Evolutionary conservation across 2,329 filamentous ascomycete genomes (phyloP).

Genomic region (Sarocladium oryzae): DNA sequence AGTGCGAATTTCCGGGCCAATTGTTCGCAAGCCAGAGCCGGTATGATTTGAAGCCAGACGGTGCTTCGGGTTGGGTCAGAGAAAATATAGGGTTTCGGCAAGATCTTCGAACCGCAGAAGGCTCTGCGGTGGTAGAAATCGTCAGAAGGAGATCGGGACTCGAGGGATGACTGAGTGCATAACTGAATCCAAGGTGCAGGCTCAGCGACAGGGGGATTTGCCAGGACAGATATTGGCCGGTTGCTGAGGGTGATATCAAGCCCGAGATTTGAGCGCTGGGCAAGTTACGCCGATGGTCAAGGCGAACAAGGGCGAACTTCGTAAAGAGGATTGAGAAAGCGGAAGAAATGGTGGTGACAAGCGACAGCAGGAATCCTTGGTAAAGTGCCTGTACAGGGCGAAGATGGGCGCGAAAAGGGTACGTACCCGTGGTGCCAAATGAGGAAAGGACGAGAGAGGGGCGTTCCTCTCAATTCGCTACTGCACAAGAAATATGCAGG

Average conservation of each 20-base stretch:
- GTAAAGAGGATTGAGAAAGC: conserved; percentile 1
- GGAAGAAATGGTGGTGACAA: background rate
- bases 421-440: conserved; percentile 9
- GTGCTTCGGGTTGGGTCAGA: too few species aligned
- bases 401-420: conserved; percentile 10
- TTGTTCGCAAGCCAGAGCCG: too few species aligned
- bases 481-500: conserved; percentile 7
- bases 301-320: background rate
- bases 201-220: background rate
- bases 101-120: background rate
- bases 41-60: too few species aligned
- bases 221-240: background rate
- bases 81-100: too few species aligned
- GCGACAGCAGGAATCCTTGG: background rate
- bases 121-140: background rate
- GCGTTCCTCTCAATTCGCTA: conserved; percentile 8
- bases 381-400: background rate
- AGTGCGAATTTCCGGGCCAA: background rate
- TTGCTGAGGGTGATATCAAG: background rate
- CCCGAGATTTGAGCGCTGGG: background rate
- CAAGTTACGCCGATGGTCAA: background rate
- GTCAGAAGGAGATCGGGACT: background rate
- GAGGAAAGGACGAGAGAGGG: conserved; percentile 9
- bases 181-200: background rate
- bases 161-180: background rate